A percentile compares a stretch with the other conserved stretches of the same genome.
Evolutionary conservation across 495 filamentous ascomycete species (phyloP).

Genomic region (Aspergillus carlsbadensis): DNA sequence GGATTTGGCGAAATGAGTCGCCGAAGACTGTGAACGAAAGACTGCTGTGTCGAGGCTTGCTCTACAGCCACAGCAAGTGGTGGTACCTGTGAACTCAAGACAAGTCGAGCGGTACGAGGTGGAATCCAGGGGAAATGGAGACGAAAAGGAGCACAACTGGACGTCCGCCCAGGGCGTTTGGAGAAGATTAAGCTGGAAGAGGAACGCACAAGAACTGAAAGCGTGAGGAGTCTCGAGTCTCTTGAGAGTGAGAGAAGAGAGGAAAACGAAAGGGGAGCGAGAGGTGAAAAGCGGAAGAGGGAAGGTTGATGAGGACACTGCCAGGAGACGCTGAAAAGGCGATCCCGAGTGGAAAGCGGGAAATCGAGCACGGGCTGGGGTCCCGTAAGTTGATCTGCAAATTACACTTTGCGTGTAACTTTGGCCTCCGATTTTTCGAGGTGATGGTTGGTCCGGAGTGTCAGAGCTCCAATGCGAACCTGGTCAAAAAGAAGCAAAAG

Average conservation of each 20-base stretch:
- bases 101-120: conserved; percentile 9
- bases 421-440: background rate
- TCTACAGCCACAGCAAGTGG: conserved; percentile 17
- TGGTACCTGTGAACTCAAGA: conserved; percentile 5
- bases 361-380: conserved; percentile 19
- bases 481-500: background rate
- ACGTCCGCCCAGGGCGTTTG: conserved; percentile 19
- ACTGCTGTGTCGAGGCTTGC: conserved; percentile 29
- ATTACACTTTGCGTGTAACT: conserved; percentile 13
- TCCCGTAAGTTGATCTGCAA: conserved; percentile 24
- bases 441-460: background rate
- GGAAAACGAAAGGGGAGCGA: conserved; percentile 4
- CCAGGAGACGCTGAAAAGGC: conserved; percentile 19
- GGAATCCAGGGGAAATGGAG: conserved; percentile 6
- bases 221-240: conserved; percentile 1
- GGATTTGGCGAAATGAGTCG: conserved; percentile 23
- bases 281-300: conserved; percentile 9
- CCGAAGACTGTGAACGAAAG: conserved; percentile 33
- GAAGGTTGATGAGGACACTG: conserved; percentile 15
- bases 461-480: background rate
- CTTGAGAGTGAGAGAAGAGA: conserved; percentile 2
- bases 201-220: conserved; percentile 3
- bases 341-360: conserved; percentile 23
- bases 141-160: conserved; percentile 13
- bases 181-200: conserved; percentile 7